Percentiles rank a stretch among this genome's conserved stretches.
These are phyloP conservation scores for Solanum microdontum DNA, from an alignment of 257 asterid genomes.

Conservation along the genomic window DNA sequence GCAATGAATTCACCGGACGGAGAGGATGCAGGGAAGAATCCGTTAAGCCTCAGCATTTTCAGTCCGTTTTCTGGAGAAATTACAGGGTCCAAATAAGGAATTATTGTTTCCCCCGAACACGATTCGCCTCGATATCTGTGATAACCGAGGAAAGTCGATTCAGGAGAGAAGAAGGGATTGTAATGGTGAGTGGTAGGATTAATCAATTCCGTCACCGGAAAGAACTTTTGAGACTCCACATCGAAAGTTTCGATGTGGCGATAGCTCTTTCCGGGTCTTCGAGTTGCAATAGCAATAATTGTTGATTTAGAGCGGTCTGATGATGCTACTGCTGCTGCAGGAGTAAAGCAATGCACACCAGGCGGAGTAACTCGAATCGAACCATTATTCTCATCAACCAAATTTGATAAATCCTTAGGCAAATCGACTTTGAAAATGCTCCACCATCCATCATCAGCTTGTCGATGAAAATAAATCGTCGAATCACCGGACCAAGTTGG, in stretches of 20 bases:
- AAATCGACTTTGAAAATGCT: slow-evolving; percentile 52
- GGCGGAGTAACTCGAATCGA: slow-evolving; percentile 56
- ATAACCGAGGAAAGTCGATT: slow-evolving; percentile 37
- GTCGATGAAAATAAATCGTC: slow-evolving; percentile 54
- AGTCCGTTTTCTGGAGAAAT: slow-evolving; percentile 36
- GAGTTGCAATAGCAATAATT: slow-evolving; percentile 48
- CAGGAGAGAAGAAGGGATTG: slow-evolving; percentile 62
- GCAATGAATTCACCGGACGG: slow-evolving; percentile 51
- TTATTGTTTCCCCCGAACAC: slow-evolving; percentile 13
- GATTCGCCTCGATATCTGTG: slow-evolving; percentile 69
- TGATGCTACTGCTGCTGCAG: slow-evolving; percentile 33
- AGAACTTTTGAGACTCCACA: slow-evolving; percentile 24
- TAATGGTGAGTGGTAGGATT: slow-evolving; percentile 64
- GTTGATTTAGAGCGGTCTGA: slow-evolving; percentile 1
- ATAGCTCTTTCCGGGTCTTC: slow-evolving; percentile 43
- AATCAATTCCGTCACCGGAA: slow-evolving; percentile 41
- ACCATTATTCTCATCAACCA: background rate
- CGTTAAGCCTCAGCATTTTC: slow-evolving; percentile 49
- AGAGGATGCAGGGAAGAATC: slow-evolving; percentile 60
- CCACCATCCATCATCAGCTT: slow-evolving; percentile 91
- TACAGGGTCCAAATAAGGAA: slow-evolving; percentile 46
- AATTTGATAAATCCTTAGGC: background rate
- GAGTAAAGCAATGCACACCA: slow-evolving; percentile 62
- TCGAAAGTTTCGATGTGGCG: slow-evolving; percentile 74
- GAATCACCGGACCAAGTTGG: slow-evolving; percentile 64